phyloP scores from a whole-genome alignment of 1,284 basidiomycete genomes.

The Ustilago shanxiensis region DNA sequence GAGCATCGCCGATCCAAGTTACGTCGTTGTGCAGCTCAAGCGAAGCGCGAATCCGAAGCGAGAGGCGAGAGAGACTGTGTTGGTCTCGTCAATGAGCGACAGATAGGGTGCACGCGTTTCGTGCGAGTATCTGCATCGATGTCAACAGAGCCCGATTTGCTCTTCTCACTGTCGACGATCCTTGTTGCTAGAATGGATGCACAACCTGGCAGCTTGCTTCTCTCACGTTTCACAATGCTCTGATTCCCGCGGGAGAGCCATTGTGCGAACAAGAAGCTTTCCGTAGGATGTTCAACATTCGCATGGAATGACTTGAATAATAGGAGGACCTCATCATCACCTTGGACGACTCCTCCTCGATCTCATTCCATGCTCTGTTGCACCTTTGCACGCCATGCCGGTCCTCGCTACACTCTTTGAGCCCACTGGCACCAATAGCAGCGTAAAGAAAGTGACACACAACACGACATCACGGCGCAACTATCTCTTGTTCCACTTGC shows the following conservation, averaged over 20 bases:
- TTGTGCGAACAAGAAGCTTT: too few relatives aligned
- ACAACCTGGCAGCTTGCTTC: too few relatives aligned
- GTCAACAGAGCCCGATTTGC: neutral
- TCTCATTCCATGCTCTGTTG: neutral
- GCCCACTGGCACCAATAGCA: neutral
- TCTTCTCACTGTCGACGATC: too few relatives aligned
- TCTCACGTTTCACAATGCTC: too few relatives aligned
- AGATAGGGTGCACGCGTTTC: neutral
- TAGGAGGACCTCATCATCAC: neutral
- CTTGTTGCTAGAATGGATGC: too few relatives aligned
- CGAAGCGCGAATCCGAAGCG: neutral
- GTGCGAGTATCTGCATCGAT: neutral
- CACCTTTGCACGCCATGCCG: neutral
- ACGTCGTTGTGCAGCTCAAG: neutral
- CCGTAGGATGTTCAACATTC: too few relatives aligned
- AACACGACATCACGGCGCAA: neutral
- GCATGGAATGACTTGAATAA: too few relatives aligned
- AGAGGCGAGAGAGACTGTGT: neutral
- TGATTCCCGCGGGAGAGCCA: too few relatives aligned
- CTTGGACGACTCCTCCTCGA: neutral
- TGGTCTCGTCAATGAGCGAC: neutral
- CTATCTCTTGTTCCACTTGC: constrained; percentile 7
- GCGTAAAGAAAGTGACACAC: constrained; percentile 8
- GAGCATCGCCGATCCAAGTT: constrained; percentile 2
- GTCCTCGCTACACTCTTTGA: constrained; percentile 6